These are phyloP conservation scores for Lachancea dasiensis DNA, from an alignment of 805 yeast genomes.

Conservation along the genomic window DNA sequence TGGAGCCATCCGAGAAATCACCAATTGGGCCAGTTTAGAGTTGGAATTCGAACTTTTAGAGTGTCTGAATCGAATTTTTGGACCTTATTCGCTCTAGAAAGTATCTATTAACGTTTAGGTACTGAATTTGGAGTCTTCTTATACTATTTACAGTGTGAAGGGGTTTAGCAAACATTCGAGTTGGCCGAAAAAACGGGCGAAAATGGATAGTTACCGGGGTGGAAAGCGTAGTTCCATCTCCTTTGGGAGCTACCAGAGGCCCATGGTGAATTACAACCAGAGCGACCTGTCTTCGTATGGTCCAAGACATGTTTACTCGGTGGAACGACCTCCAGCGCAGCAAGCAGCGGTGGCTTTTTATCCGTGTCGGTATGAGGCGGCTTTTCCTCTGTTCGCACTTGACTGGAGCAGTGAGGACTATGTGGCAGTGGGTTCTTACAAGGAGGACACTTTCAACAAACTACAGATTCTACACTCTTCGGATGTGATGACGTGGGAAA, in stretches of 20 bases:
- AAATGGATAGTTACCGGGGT: conserved; percentile 16
- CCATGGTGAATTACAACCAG: conserved; percentile 6
- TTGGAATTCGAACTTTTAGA: too few species aligned
- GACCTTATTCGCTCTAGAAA: too few species aligned
- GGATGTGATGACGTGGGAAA: conserved; percentile 74
- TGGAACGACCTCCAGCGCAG: conserved; percentile 7
- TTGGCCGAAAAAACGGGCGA: not conserved
- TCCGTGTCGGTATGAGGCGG: conserved; percentile 27
- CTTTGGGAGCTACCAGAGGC: conserved; percentile 23
- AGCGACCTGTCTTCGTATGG: conserved; percentile 8
- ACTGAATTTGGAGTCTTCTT: too few species aligned
- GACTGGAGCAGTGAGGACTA: conserved; percentile 32
- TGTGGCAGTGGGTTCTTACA: conserved; percentile 44
- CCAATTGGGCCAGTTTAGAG: too few species aligned
- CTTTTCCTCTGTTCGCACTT: conserved; percentile 28
- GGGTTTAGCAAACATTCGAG: too few species aligned
- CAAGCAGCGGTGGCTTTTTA: conserved; percentile 5
- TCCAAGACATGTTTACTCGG: conserved; percentile 7
- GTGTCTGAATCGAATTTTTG: too few species aligned
- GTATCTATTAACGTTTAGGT: too few species aligned
- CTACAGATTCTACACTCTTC: conserved; percentile 46
- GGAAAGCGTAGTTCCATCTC: conserved; percentile 30
- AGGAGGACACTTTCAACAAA: conserved; percentile 70
- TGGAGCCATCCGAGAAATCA: too few species aligned
- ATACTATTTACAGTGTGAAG: too few species aligned